Conservation (phyloP, 331 rosid species). For the Pyrus hybrid region DNA sequence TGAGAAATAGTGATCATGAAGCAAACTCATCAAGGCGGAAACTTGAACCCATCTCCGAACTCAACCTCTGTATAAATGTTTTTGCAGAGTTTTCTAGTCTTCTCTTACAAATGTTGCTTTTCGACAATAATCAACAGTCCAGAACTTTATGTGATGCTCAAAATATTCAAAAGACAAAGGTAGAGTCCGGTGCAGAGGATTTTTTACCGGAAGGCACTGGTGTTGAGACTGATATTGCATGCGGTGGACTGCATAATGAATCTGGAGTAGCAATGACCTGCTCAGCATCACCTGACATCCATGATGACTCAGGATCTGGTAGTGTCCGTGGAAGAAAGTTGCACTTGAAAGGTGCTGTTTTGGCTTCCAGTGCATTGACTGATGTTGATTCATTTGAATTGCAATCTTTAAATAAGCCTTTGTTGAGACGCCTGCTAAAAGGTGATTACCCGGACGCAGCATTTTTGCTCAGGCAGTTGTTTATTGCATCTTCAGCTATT, state of each 20-base stretch:
- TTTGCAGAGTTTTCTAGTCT: conserved; percentile 34
- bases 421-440: conserved; percentile 57
- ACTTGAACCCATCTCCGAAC: conserved; percentile 30
- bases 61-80: conserved; percentile 39
- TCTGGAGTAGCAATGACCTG: conserved; percentile 24
- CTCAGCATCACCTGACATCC: conserved; percentile 25
- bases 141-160: conserved; percentile 28
- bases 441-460: conserved; percentile 58
- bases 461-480: conserved; percentile 63
- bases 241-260: conserved; percentile 9
- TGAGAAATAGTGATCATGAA: conserved; percentile 20
- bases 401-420: conserved; percentile 38
- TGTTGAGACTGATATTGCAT: conserved; percentile 27
- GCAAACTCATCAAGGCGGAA: conserved; percentile 33
- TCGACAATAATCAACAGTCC: conserved; percentile 22
- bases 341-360: conserved; percentile 23
- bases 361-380: conserved; percentile 38
- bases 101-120: conserved; percentile 38
- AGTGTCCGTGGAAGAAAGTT: conserved; percentile 18
- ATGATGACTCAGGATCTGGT: conserved; percentile 17
- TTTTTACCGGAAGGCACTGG: conserved; percentile 5
- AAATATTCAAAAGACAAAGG: conserved; percentile 18
- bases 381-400: conserved; percentile 37
- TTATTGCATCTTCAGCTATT: conserved; percentile 63
- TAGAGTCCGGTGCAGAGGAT: conserved; percentile 13